Evolutionary conservation across 441 rosid species (phyloP), one percentile per base, ranked within the genome.

Genomic region (Rhodomyrtus psidioides): DNA sequence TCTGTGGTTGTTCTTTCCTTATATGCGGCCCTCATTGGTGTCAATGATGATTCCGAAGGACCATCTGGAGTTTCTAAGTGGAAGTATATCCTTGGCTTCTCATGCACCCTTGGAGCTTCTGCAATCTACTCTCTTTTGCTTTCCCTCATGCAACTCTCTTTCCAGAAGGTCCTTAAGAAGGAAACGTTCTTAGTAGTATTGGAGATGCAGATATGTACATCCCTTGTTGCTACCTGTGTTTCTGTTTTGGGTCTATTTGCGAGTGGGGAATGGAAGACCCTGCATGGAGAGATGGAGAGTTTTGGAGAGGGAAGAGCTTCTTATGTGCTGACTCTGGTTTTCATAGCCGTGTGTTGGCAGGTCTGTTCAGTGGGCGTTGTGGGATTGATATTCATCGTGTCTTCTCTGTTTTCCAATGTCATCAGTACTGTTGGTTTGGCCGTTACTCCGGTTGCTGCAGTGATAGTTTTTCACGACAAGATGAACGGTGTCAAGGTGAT

Each of bases 331-430:
- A 93, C 97, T 51, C 58, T 97, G 79, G 93, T 91, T 58, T 92
- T 95, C 87, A 93, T 96, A 0, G 96, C 98, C 2, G 88, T 97
- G 82, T 86, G 93, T 4, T 97, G 99, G 98, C 99, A 97, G 89
- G 90, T 97, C 4, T 94, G 97, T 87, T 91, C 97, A 12, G 98
- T 96, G 55, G 99, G 99, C 30, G 98, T 95, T 12, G 96, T 96
- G n/a, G 98, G 98, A 23, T 92, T 97, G 95, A 93, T 97, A 83
- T 97, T 95, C 81, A 84, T 94, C 59, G 97, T 95, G 53, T 93
- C 98, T 1, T 96, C 98, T 2, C 98, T 97, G 86, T 97, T 96
- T 93, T 97, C 98, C 82, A 96, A 96, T 55, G 98, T 94, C 10
- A 93, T 96, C 75, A 94, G 98, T 75, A 94, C 97, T 6, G 87